Conservation (phyloP, 805 yeast genomes). For the Kuraishia molischiana region DNA sequence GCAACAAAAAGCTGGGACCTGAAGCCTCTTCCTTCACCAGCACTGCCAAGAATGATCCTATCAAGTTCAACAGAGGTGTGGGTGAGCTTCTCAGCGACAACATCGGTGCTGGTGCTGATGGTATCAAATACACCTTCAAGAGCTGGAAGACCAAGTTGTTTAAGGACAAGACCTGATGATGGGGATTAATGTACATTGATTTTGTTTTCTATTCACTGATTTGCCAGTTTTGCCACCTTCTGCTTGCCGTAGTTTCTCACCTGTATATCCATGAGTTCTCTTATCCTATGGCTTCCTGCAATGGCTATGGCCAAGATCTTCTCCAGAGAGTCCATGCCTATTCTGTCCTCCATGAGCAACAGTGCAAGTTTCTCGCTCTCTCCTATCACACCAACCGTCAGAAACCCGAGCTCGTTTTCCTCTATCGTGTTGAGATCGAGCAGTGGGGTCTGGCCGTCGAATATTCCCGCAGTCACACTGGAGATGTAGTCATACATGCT, state of each 20-base stretch:
- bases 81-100: background rate
- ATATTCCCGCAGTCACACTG: slow-evolving; percentile 70
- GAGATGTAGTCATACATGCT: slow-evolving; percentile 88
- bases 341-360: slow-evolving; percentile 69
- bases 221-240: slow-evolving; percentile 33
- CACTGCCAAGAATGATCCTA: background rate
- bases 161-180: background rate
- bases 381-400: slow-evolving; percentile 83
- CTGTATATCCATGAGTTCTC: slow-evolving; percentile 79
- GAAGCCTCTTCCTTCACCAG: background rate
- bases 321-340: slow-evolving; percentile 76
- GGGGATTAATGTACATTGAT: slow-evolving; percentile 11
- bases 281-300: slow-evolving; percentile 76
- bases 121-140: background rate
- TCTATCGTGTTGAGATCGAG: slow-evolving; percentile 78
- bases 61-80: background rate
- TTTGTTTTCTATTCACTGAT: slow-evolving; percentile 5
- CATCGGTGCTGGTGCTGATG: slow-evolving; percentile 1
- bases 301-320: slow-evolving; percentile 71
- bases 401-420: slow-evolving; percentile 70
- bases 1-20: background rate
- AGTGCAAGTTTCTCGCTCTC: slow-evolving; percentile 69
- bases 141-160: slow-evolving; percentile 1
- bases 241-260: slow-evolving; percentile 68
- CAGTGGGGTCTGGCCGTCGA: slow-evolving; percentile 62